Evolutionary conservation across 2,329 filamentous ascomycete species (phyloP).

Genomic region (Alternaria alternata): DNA sequence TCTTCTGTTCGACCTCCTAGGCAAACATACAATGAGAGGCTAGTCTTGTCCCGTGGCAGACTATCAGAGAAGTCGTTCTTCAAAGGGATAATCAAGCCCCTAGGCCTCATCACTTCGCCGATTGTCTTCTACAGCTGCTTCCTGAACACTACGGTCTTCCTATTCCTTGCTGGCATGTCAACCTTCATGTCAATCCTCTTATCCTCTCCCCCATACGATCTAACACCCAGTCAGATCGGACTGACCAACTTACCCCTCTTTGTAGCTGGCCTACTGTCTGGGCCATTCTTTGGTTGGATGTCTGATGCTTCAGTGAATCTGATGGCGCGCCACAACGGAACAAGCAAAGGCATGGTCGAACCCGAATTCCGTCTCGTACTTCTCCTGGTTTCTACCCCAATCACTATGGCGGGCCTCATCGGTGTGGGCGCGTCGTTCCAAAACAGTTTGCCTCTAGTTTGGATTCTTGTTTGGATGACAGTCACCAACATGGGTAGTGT

Average conservation of each 20-base stretch:
- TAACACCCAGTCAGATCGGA: conserved; percentile 20
- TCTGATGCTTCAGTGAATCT: conserved; percentile 16
- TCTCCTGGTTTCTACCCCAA: conserved; percentile 14
- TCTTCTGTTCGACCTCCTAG: conserved; percentile 1
- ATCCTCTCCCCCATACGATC: conserved; percentile 19
- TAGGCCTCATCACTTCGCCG: conserved; percentile 18
- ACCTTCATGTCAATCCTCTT: conserved; percentile 24
- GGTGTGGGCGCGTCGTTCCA: conserved; percentile 17
- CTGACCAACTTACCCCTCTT: conserved; percentile 22
- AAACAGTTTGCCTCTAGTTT: conserved; percentile 9
- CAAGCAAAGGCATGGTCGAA: conserved; percentile 19
- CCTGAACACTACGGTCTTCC: conserved; percentile 17
- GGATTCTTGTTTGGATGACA: conserved; percentile 21
- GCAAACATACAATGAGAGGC: conserved; percentile 9
- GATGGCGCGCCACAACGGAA: conserved; percentile 21
- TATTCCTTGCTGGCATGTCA: conserved; percentile 17
- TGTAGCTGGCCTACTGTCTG: conserved; percentile 15
- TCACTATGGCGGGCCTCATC: conserved; percentile 19
- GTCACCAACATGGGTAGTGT: conserved; percentile 15
- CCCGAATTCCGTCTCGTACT: conserved; percentile 24
- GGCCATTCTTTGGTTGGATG: conserved; percentile 22
- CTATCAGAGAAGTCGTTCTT: conserved; percentile 21
- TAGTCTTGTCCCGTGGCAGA: conserved; percentile 14
- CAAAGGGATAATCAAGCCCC: conserved; percentile 20
- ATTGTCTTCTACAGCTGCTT: conserved; percentile 24